A percentile compares a stretch with the other conserved stretches of the same genome.
phyloP scores from a whole-genome alignment of 2,329 filamentous ascomycete genomes.

The Madurella mycetomatis region DNA sequence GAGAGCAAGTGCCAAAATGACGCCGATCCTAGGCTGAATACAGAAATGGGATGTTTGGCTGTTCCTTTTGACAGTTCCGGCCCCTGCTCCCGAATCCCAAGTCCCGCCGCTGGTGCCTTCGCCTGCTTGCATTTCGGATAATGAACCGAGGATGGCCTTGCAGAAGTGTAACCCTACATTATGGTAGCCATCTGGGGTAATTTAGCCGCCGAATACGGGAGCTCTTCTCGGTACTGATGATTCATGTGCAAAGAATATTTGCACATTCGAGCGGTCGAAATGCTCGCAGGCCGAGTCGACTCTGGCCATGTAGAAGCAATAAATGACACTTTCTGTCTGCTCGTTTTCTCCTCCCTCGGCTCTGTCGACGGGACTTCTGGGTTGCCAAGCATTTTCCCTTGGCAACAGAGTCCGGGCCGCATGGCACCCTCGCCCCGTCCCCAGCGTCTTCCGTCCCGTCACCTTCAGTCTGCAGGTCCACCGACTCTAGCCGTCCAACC shows the following conservation, averaged over 20 bases:
- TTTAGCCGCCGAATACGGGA: conserved; percentile 10
- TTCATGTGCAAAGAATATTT: not conserved
- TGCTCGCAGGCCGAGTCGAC: too few species aligned
- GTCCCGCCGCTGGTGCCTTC: conserved; percentile 1
- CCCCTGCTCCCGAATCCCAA: not conserved
- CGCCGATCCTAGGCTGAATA: conserved; percentile 22
- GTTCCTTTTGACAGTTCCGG: not conserved
- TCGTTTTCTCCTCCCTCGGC: too few species aligned
- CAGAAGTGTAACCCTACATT: conserved; percentile 4
- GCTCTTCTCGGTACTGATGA: not conserved
- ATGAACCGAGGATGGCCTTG: conserved; percentile 15
- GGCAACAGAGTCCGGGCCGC: too few species aligned
- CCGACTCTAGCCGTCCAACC: not conserved
- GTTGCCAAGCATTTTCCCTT: too few species aligned
- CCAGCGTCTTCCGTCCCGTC: not conserved
- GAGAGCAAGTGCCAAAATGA: conserved; percentile 13
- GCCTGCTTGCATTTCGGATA: conserved; percentile 17
- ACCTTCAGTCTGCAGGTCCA: not conserved
- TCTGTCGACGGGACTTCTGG: too few species aligned
- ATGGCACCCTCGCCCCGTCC: too few species aligned
- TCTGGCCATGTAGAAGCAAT: too few species aligned
- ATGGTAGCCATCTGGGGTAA: conserved; percentile 4
- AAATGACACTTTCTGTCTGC: too few species aligned
- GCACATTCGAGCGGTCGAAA: too few species aligned
- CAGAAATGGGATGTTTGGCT: not conserved